These are phyloP conservation scores for Eucalyptus tenuipes DNA, from an alignment of 345 rosid species.

Conservation along the genomic window DNA sequence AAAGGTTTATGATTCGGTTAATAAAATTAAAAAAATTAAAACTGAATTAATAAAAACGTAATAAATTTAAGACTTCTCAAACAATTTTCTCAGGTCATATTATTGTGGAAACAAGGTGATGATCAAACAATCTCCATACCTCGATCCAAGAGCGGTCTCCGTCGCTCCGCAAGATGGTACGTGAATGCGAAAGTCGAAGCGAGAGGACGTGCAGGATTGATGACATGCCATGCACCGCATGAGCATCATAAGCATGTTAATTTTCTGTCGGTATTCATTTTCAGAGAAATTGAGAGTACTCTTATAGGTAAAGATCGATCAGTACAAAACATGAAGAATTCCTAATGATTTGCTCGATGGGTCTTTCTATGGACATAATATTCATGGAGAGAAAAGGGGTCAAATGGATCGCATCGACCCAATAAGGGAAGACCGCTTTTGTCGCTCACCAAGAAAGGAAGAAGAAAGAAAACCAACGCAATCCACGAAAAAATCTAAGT, in stretches of 20 bases:
- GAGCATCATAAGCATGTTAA: rapidly evolving
- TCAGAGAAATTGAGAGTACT: neutral
- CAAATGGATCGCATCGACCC: neutral
- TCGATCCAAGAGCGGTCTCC: too few species aligned
- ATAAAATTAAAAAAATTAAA: rapidly evolving
- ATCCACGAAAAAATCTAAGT: neutral
- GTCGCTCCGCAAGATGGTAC: neutral
- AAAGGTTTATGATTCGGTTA: rapidly evolving
- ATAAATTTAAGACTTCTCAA: rapidly evolving
- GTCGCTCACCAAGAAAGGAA: neutral
- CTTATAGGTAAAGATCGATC: neutral
- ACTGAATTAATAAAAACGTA: rapidly evolving
- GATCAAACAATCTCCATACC: too few species aligned
- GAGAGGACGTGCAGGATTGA: neutral
- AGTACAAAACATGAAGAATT: neutral
- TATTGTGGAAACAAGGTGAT: too few species aligned
- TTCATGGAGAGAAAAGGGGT: neutral
- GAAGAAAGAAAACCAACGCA: neutral
- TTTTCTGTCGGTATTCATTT: neutral
- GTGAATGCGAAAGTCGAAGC: neutral
- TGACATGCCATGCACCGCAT: rapidly evolving
- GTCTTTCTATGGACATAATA: neutral
- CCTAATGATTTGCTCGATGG: neutral
- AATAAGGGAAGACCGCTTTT: neutral
- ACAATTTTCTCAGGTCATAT: rapidly evolving